Percentiles rank a stretch among this genome's conserved stretches.
These are phyloP conservation scores for Capsella rubella DNA, from an alignment of 441 rosid species.

Conservation along the genomic window DNA sequence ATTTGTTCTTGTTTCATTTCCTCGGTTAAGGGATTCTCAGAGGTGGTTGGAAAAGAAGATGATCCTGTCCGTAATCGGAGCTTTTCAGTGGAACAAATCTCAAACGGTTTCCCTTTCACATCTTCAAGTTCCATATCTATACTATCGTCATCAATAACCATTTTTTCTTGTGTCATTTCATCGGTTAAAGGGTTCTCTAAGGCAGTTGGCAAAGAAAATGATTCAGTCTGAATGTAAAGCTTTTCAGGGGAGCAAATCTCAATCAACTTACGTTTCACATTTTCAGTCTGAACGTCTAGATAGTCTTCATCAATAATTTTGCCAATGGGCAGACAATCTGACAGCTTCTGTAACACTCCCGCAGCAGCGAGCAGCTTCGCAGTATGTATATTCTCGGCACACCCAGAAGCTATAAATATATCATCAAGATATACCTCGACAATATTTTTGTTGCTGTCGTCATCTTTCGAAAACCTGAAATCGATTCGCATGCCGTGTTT, in stretches of 20 bases:
- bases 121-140: neutral
- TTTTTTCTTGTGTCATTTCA: neutral
- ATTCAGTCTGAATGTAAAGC: neutral
- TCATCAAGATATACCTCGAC: slow-evolving; percentile 60
- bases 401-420: slow-evolving; percentile 48
- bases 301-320: neutral
- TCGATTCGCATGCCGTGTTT: slow-evolving; percentile 56
- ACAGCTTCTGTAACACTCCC: slow-evolving; percentile 52
- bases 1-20: neutral
- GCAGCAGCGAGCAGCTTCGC: slow-evolving; percentile 62
- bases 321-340: slow-evolving; percentile 30
- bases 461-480: slow-evolving; percentile 47
- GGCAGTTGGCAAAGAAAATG: neutral
- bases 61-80: neutral
- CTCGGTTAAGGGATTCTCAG: neutral
- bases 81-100: neutral
- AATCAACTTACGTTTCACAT: neutral
- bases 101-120: neutral
- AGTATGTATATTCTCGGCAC: slow-evolving; percentile 48
- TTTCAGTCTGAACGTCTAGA: neutral
- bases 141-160: neutral
- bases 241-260: neutral
- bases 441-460: slow-evolving; percentile 20
- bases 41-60: neutral
- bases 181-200: neutral